Evolutionary conservation across 2,329 filamentous ascomycete species (phyloP).

Genomic region (Fusarium sarcochroum): DNA sequence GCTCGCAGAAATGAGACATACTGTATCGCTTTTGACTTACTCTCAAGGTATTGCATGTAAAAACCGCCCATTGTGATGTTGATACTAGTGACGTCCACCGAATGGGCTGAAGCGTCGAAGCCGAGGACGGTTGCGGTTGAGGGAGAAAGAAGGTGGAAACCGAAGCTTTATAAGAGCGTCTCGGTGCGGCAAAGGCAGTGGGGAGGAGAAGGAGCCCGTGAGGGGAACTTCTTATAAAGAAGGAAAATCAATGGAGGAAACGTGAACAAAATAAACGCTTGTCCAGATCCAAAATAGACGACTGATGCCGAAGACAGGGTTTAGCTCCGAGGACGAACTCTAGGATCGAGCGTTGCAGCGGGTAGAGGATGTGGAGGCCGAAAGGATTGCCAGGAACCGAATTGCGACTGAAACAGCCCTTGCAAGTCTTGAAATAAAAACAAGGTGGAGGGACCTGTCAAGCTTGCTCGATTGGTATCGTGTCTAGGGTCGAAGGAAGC

Average conservation of each 20-base stretch:
- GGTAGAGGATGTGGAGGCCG: conserved; percentile 33
- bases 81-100: conserved; percentile 39
- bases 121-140: conserved; percentile 30
- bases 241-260: conserved; percentile 30
- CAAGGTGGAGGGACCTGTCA: conserved; percentile 26
- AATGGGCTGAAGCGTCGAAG: conserved; percentile 37
- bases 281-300: conserved; percentile 42
- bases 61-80: conserved; percentile 71
- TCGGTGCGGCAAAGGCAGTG: conserved; percentile 31
- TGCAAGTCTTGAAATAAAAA: conserved; percentile 19
- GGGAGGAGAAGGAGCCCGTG: conserved; percentile 14
- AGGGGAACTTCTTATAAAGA: conserved; percentile 27
- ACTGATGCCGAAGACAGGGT: conserved; percentile 34
- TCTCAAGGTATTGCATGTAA: conserved; percentile 81
- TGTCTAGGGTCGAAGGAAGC: conserved; percentile 15
- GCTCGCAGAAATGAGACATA: conserved; percentile 18
- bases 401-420: conserved; percentile 33
- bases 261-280: conserved; percentile 42
- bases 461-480: conserved; percentile 29
- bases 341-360: conserved; percentile 34
- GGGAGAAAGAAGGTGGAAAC: conserved; percentile 41
- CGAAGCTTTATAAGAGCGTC: conserved; percentile 35
- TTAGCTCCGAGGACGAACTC: conserved; percentile 38
- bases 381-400: conserved; percentile 24
- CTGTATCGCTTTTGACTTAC: conserved; percentile 66